Evolutionary conservation across 2,329 filamentous ascomycete species (phyloP).

Genomic region (Venturia carpophila): DNA sequence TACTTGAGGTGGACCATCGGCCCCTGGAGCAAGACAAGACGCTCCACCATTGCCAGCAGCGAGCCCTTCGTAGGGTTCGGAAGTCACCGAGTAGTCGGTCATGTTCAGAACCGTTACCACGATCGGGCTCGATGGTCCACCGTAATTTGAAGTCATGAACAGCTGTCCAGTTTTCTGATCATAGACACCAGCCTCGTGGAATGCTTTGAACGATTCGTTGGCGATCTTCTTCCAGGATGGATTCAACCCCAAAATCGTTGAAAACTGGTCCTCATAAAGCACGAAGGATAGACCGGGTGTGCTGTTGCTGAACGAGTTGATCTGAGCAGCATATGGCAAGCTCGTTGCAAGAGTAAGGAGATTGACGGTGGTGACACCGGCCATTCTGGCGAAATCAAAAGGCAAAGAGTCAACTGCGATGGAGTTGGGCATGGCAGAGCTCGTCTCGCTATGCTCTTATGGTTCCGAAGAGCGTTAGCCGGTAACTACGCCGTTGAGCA

Average conservation of each 20-base stretch:
- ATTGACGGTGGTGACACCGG: slow-evolving; percentile 23
- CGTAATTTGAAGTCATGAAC: slow-evolving; percentile 37
- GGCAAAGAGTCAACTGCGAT: not conserved
- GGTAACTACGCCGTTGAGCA: not conserved
- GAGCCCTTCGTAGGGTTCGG: slow-evolving; percentile 15
- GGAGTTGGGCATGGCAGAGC: not conserved
- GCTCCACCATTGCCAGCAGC: slow-evolving; percentile 28
- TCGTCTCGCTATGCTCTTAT: not conserved
- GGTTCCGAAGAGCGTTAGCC: not conserved
- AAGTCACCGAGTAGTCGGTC: slow-evolving; percentile 25
- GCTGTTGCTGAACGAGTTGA: slow-evolving; percentile 26
- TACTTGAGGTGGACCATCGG: slow-evolving; percentile 23
- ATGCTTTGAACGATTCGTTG: slow-evolving; percentile 25
- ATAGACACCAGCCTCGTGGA: slow-evolving; percentile 36
- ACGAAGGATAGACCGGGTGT: slow-evolving; percentile 22
- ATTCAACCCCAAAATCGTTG: slow-evolving; percentile 13
- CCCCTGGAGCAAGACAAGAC: slow-evolving; percentile 29
- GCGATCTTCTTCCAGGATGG: slow-evolving; percentile 7
- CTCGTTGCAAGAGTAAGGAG: slow-evolving; percentile 29
- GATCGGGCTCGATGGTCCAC: slow-evolving; percentile 23
- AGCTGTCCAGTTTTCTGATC: slow-evolving; percentile 30
- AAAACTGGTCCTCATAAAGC: slow-evolving; percentile 13
- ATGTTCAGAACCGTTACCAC: slow-evolving; percentile 23
- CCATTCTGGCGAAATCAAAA: not conserved
- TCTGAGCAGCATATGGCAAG: slow-evolving; percentile 23